Evolutionary conservation across 2,329 filamentous ascomycete species (phyloP), one percentile per base, ranked within the genome.

Genomic region (Colletotrichum echinochloae): DNA sequence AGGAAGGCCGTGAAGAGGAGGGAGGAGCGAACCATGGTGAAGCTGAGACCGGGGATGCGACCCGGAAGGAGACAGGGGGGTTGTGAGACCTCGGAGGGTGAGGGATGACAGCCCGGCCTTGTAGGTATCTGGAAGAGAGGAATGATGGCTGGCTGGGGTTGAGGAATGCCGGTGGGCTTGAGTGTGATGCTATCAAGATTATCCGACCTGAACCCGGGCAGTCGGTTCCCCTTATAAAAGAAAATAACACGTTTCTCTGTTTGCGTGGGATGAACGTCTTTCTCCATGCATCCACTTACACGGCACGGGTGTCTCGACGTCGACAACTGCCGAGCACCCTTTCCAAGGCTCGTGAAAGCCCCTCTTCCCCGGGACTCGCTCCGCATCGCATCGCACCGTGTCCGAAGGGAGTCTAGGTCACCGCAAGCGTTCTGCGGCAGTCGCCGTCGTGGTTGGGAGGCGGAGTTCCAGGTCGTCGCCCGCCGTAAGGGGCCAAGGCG

Each of bases 1-100:
- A 70, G 14, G 39, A 66, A 11, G 5, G 28, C 62, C 48, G 62
- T 49, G 28, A 23, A 41, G 55, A 70, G 16, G 37, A 56, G 30
- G 12, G 66, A 49, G 39, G 23, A 23, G 46, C 33, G 48, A 30
- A 8, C 44, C 59, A 60, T 60, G 30, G 16, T 60, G 41, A n/a
- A 26, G 41, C 26, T 28, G 30, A 39, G 59, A 37, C 59, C 44
- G 44, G 41, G 20, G 18, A 44, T 28, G n/a, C n/a, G n/a, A n/a
- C n/a, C n/a, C n/a, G n/a, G n/a, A n/a, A n/a, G n/a, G 5, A 7
- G 16, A 18, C 5, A 12, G 11, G 18, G 26, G 37, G 14, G 1
- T 18, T 11, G 20, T 60, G 8, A 48, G 30, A 60, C 44, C 44
- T 49, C 16, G 39, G 14, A 35, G 20, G 5, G 30, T 35, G 51